These are phyloP conservation scores for Elaeagnus macrophylla DNA, from an alignment of 306 rosid species.

Conservation along the genomic window DNA sequence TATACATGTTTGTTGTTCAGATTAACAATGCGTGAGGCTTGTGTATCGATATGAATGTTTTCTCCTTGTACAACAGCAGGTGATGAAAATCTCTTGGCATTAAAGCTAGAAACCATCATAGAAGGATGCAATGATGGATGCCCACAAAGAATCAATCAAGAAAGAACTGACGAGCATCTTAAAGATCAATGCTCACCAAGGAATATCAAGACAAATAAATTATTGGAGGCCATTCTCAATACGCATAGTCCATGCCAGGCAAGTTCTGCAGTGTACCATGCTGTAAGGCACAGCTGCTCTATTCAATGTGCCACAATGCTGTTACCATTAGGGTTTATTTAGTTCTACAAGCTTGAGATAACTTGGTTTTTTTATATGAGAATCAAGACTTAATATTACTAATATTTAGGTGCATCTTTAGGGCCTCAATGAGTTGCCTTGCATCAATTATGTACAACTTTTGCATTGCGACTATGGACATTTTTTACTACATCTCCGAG, in stretches of 20 bases:
- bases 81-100: conserved; percentile 45
- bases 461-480: no score
- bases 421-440: no score
- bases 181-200: conserved; percentile 32
- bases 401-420: no score
- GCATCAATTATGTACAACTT: no score
- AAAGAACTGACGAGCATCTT: conserved; percentile 17
- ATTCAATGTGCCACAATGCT: not conserved
- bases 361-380: no score
- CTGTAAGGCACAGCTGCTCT: not conserved
- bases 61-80: conserved; percentile 27
- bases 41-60: no score
- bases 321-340: not conserved
- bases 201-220: conserved; percentile 33
- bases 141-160: conserved; percentile 25
- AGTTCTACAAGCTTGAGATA: not conserved
- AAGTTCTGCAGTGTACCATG: conserved; percentile 17
- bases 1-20: no score
- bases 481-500: no score
- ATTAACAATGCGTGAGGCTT: no score
- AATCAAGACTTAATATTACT: no score
- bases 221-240: conserved; percentile 43
- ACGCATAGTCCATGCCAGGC: conserved; percentile 51
- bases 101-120: conserved; percentile 52
- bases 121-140: conserved; percentile 52